Evolutionary conservation across 1,284 basidiomycete genomes (phyloP), one percentile per base, ranked within the genome.

Genomic region (Pterula multifida): DNA sequence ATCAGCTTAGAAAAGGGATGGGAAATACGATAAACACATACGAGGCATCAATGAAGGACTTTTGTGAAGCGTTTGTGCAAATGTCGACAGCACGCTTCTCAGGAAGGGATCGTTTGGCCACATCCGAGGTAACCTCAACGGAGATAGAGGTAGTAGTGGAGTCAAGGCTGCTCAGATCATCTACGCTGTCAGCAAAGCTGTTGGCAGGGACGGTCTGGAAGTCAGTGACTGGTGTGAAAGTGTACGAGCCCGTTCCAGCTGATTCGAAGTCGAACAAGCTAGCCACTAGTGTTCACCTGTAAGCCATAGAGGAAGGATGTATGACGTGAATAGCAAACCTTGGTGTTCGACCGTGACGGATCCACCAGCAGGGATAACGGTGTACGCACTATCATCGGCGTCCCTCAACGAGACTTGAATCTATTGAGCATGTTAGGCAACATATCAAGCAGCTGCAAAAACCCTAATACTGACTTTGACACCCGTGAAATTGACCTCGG

Each of bases 401-500:
- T 57, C 28, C 28, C 15, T 32, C 28, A 32, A 32, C 17, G 67
- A 65, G 45, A 72, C 60, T 13, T 63, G 64, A 49, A 70, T 52
- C 65, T 67, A 56, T 39, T 24, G 24, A 3, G 46, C 23, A 3
- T 21, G 36, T 2, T 23, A 22, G 26, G 15, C 25, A 47, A 45
- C n/a, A 15, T 4, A 32, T 45, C 23, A 26, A 36, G 35, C 21
- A 49, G 25, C 48, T 44, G 15, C 12, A 13, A 44, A 17, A 17
- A 12, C 13, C 2, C 44, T 22, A 25, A 42, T 17, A 32, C 55
- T 36, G 48, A 71, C 66, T 64, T 69, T 69, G 54, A 71, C 57
- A 36, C 71, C 71, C 21, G 62, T 68, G 62, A 73, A 73, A 24
- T 63, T 50, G 44, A 71, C 67, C 3, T 56, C 55, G 15, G 56